phyloP scores from a whole-genome alignment of 352 stramenopile species.

The Pythium brassicae region DNA sequence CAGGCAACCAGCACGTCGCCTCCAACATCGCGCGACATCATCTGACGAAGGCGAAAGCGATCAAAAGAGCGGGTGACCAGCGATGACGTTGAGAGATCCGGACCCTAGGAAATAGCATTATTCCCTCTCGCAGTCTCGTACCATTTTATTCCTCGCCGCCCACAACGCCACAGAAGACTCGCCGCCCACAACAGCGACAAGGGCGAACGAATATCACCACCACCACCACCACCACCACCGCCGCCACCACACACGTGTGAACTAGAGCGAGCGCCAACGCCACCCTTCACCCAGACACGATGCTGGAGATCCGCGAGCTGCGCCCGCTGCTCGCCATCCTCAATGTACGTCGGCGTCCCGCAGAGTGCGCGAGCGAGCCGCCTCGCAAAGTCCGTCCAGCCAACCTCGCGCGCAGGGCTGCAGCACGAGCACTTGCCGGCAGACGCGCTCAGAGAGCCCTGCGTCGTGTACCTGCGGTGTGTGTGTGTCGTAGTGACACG shows the following conservation, averaged over 20 bases:
- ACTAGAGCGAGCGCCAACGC: background rate
- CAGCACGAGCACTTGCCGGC: background rate
- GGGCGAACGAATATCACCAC: no score
- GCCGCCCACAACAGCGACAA: background rate
- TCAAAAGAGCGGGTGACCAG: no score
- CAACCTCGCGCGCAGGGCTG: background rate
- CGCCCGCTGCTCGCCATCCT: conserved; percentile 75
- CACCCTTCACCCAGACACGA: conserved; percentile 14
- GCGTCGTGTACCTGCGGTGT: background rate
- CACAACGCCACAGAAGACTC: conserved; percentile 17
- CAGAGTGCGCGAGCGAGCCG: no score
- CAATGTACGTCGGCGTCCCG: conserved; percentile 46
- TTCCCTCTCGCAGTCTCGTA: conserved; percentile 2
- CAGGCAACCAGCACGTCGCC: no score
- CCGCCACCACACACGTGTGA: background rate
- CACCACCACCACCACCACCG: background rate
- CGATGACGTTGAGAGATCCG: background rate
- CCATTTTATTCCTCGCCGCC: background rate
- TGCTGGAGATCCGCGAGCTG: conserved; percentile 82
- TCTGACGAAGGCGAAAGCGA: no score
- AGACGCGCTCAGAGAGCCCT: background rate
- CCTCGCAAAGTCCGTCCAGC: no score
- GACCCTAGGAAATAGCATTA: conserved; percentile 9
- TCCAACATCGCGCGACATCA: no score
- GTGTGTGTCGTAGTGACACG: background rate